Evolutionary conservation across 768 basidiomycete species (phyloP).

Genomic region (Lactarius psammicola): DNA sequence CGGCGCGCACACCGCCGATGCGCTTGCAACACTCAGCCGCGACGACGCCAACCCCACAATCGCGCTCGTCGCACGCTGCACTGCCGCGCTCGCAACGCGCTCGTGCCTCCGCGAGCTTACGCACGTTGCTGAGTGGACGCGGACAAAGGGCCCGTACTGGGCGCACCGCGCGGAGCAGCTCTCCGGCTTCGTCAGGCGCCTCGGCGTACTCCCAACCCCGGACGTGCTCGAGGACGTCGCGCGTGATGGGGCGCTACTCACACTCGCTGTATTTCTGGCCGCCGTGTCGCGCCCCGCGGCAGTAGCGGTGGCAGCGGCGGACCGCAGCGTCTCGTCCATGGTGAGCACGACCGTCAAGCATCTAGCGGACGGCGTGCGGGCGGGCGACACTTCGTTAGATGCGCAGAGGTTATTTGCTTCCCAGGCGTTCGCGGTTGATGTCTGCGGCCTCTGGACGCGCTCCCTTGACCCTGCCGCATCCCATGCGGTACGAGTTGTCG

Average conservation of each 20-base stretch:
- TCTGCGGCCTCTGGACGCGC: background rate
- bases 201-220: background rate
- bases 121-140: background rate
- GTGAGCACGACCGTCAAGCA: conserved; percentile 13
- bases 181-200: background rate
- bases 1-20: conserved; percentile 15
- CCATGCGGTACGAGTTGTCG: background rate
- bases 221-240: background rate
- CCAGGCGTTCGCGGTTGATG: background rate
- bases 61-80: conserved; percentile 11
- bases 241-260: conserved; percentile 11
- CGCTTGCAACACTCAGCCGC: conserved; percentile 9
- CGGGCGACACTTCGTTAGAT: conserved; percentile 1
- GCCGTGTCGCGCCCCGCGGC: background rate
- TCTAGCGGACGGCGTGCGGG: conserved; percentile 8
- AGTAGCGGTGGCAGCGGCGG: background rate
- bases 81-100: conserved; percentile 14
- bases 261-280: background rate
- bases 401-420: conserved; percentile 7
- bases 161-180: conserved; percentile 8
- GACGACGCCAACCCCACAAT: background rate
- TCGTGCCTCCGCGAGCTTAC: conserved; percentile 19
- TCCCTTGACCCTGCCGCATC: background rate
- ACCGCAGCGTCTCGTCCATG: background rate
- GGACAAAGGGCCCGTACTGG: conserved; percentile 11